These are phyloP conservation scores for Aristolochia fimbriata DNA, from an alignment of 164 flowering plant genomes.

Conservation along the genomic window DNA sequence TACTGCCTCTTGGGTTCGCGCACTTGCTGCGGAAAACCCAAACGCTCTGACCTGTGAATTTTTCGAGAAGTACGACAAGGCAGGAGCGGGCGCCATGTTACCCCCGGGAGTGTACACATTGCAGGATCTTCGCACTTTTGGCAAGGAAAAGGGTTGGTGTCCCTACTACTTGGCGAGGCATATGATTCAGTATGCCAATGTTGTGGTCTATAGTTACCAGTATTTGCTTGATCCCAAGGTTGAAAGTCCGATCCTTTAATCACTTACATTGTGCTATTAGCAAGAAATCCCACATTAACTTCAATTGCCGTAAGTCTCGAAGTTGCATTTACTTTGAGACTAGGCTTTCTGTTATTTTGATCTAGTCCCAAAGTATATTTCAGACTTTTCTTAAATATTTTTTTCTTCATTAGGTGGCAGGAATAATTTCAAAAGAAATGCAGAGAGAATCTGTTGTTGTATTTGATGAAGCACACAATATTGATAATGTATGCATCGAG, in stretches of 20 bases:
- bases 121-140: conserved; percentile 73
- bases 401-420: conserved; percentile 25
- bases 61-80: conserved; percentile 66
- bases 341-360: neutral
- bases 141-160: conserved; percentile 90
- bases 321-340: too few species aligned
- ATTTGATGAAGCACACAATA: conserved; percentile 98
- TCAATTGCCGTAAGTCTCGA: too few species aligned
- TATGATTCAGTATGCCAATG: conserved; percentile 92
- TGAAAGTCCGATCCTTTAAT: neutral
- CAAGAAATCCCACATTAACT: too few species aligned
- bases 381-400: neutral
- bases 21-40: conserved; percentile 55
- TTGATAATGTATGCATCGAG: conserved; percentile 98
- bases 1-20: conserved; percentile 93
- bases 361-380: neutral
- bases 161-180: conserved; percentile 88
- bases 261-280: too few species aligned
- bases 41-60: conserved; percentile 51
- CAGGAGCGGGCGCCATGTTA: conserved; percentile 48
- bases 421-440: conserved; percentile 92
- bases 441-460: conserved; percentile 93
- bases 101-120: conserved; percentile 90
- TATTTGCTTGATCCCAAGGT: conserved; percentile 99
- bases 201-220: conserved; percentile 94